phyloP scores from a whole-genome alignment of 495 filamentous ascomycete species.

The Pyrenula massariospora region DNA sequence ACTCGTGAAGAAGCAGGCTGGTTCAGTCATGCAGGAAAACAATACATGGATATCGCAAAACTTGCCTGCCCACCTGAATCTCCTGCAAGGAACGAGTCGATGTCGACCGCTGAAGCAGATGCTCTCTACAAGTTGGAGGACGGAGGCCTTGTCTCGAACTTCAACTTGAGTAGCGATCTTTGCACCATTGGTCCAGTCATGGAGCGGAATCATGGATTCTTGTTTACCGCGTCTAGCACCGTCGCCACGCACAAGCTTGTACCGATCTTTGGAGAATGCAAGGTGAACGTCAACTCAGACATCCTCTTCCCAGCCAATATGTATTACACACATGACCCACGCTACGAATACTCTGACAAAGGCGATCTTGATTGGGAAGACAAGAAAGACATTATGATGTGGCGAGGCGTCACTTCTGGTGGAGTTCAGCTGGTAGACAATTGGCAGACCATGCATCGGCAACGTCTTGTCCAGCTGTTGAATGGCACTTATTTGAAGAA shows the following conservation, averaged over 20 bases:
- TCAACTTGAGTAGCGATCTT: constrained; percentile 50
- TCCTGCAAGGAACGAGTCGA: constrained; percentile 34
- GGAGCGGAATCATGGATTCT: constrained; percentile 53
- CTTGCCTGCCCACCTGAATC: constrained; percentile 50
- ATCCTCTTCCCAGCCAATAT: constrained; percentile 66
- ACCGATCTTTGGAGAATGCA: constrained; percentile 66
- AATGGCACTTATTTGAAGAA: constrained; percentile 46
- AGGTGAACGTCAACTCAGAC: constrained; percentile 69
- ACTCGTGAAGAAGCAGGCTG: constrained; percentile 11
- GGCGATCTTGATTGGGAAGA: constrained; percentile 36
- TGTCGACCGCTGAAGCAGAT: constrained; percentile 22
- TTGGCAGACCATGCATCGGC: constrained; percentile 60
- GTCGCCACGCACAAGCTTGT: constrained; percentile 44
- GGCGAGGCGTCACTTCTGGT: constrained; percentile 62
- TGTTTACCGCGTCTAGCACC: constrained; percentile 53
- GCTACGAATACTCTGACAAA: constrained; percentile 48
- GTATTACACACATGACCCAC: constrained; percentile 59
- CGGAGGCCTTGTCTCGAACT: constrained; percentile 55
- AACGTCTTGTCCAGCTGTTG: constrained; percentile 58
- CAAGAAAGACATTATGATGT: constrained; percentile 46
- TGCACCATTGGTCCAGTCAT: constrained; percentile 44
- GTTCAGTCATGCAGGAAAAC: constrained; percentile 19
- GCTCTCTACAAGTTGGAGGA: constrained; percentile 17
- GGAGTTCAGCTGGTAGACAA: constrained; percentile 51
- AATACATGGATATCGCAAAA: constrained; percentile 51